phyloP scores from a whole-genome alignment of 768 basidiomycete genomes.

The Clavaria fumosa region DNA sequence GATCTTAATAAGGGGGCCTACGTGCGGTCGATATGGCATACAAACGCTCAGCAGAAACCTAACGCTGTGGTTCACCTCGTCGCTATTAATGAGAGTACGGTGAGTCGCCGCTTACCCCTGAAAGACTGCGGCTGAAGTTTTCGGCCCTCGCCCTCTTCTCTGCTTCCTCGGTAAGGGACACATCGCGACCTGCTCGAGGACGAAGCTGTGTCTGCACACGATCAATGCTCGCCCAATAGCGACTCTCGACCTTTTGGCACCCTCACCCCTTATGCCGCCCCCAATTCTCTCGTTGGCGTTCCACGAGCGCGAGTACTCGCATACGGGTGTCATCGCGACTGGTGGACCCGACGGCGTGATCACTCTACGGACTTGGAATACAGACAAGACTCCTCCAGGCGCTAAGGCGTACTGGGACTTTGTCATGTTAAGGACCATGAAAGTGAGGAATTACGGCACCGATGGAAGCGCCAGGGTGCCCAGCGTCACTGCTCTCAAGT shows the following conservation, averaged over 20 bases:
- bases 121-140: too few relatives aligned
- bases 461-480: slow-evolving; percentile 28
- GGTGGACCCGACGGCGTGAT: slow-evolving; percentile 66
- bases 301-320: slow-evolving; percentile 78
- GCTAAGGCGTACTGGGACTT: slow-evolving; percentile 66
- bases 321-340: slow-evolving; percentile 64
- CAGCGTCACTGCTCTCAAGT: slow-evolving; percentile 63
- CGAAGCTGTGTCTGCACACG: slow-evolving; percentile 65
- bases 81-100: slow-evolving; percentile 77
- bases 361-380: slow-evolving; percentile 71
- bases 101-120: slow-evolving; percentile 21
- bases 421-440: slow-evolving; percentile 50
- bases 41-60: slow-evolving; percentile 23
- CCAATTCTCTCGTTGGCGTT: slow-evolving; percentile 68
- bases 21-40: slow-evolving; percentile 67
- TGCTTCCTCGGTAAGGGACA: slow-evolving; percentile 49
- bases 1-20: slow-evolving; percentile 78
- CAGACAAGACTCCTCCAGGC: slow-evolving; percentile 53
- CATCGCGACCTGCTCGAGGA: slow-evolving; percentile 67
- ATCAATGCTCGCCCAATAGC: slow-evolving; percentile 75
- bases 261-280: slow-evolving; percentile 30
- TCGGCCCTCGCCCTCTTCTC: too few relatives aligned
- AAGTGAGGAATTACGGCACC: slow-evolving; percentile 26
- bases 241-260: slow-evolving; percentile 40
- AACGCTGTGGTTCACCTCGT: slow-evolving; percentile 44